Percentiles rank a stretch among this genome's conserved stretches.
Conservation (phyloP, 257 asterid species). For the Solanum sparsipilum region DNA sequence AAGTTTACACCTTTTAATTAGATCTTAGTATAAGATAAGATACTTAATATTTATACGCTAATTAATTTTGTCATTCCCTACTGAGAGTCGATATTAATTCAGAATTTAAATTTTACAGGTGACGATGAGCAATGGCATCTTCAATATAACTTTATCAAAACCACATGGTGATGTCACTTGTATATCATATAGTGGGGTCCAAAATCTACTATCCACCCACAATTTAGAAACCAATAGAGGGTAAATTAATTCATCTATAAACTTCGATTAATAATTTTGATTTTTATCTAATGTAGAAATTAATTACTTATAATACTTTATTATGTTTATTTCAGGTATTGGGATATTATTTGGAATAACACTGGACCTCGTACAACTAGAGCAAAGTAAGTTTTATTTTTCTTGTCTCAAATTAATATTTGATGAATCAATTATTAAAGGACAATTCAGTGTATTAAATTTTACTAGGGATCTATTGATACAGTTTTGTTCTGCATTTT, state of each 20-base stretch:
- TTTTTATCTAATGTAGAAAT: too few relatives aligned
- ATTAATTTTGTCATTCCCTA: background rate
- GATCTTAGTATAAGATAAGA: too few relatives aligned
- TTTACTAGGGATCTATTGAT: too few relatives aligned
- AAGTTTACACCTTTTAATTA: background rate
- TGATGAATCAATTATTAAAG: background rate
- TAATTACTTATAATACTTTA: too few relatives aligned
- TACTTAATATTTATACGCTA: background rate
- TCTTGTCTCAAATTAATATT: too few relatives aligned
- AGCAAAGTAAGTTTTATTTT: constrained; percentile 14
- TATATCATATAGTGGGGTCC: constrained; percentile 23
- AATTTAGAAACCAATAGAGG: too few relatives aligned
- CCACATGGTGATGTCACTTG: constrained; percentile 22
- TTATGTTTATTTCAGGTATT: too few relatives aligned
- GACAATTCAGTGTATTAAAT: background rate
- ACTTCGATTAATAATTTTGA: too few relatives aligned
- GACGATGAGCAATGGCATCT: constrained; percentile 32
- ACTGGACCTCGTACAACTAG: background rate
- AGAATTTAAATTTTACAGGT: constrained; percentile 13
- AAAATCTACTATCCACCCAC: constrained; percentile 27
- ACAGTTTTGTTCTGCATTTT: too few relatives aligned
- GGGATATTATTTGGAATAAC: too few relatives aligned
- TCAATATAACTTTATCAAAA: constrained; percentile 22
- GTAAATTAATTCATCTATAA: too few relatives aligned
- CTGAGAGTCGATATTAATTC: background rate